phyloP scores from a whole-genome alignment of 495 filamentous ascomycete genomes.

The Penicillium verhagenii region DNA sequence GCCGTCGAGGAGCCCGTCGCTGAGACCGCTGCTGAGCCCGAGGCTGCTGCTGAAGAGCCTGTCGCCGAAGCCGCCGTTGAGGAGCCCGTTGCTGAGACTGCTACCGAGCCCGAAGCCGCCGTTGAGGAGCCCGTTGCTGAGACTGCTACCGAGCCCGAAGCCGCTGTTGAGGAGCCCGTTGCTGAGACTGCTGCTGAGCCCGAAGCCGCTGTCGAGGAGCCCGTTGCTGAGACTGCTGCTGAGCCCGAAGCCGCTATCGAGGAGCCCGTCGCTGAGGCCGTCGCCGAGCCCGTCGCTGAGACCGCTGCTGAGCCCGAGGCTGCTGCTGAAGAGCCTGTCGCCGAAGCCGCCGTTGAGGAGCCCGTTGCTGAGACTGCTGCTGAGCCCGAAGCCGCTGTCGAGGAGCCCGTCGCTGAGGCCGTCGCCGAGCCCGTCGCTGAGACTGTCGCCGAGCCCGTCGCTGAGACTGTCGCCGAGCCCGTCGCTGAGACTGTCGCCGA shows the following conservation, averaged over 20 bases:
- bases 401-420: conserved; percentile 12
- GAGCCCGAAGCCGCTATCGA: conserved; percentile 8
- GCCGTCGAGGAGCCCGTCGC: conserved; percentile 3
- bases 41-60: conserved; percentile 15
- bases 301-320: neutral
- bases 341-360: conserved; percentile 17
- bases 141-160: conserved; percentile 1
- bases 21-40: neutral
- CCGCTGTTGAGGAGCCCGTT: conserved; percentile 10
- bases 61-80: conserved; percentile 9
- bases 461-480: conserved; percentile 8
- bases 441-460: neutral
- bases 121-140: neutral
- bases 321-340: neutral
- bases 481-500: conserved; percentile 10
- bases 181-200: neutral
- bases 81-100: conserved; percentile 14
- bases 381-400: conserved; percentile 10
- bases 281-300: neutral
- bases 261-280: conserved; percentile 1
- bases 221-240: conserved; percentile 10
- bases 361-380: conserved; percentile 12
- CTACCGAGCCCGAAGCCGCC: too few species aligned
- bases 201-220: conserved; percentile 9
- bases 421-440: neutral